These are phyloP conservation scores for Taphrina sp. DNA, from an alignment of 1,139 yeast species.

Conservation along the genomic window DNA sequence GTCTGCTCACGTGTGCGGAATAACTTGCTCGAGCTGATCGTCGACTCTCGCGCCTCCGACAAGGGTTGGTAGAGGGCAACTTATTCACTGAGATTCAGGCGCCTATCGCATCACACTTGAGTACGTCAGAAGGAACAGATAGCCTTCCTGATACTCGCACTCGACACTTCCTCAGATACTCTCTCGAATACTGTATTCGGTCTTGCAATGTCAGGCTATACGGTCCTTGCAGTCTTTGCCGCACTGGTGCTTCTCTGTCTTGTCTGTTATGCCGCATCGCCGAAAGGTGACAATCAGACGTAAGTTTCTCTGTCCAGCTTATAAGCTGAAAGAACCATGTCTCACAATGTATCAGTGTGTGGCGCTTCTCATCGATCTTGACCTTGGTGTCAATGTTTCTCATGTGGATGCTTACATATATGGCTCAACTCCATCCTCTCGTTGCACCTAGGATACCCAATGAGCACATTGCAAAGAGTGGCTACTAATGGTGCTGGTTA, in stretches of 20 bases:
- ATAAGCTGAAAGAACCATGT: neutral
- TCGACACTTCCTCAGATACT: too few species aligned
- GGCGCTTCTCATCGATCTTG: slow-evolving; percentile 84
- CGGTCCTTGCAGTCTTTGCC: slow-evolving; percentile 65
- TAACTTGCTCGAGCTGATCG: too few species aligned
- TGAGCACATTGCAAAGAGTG: slow-evolving; percentile 19
- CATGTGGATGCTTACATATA: slow-evolving; percentile 69
- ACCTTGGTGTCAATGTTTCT: slow-evolving; percentile 52
- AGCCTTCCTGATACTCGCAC: too few species aligned
- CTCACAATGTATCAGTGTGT: slow-evolving; percentile 52
- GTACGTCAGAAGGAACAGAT: too few species aligned
- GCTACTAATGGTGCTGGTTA: too few species aligned
- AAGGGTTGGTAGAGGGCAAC: too few species aligned
- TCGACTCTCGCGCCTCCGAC: too few species aligned
- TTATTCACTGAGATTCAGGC: too few species aligned
- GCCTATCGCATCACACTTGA: too few species aligned
- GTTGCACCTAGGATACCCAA: slow-evolving; percentile 43
- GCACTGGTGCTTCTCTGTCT: slow-evolving; percentile 61
- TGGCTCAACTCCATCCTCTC: slow-evolving; percentile 71
- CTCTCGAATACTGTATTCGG: too few species aligned
- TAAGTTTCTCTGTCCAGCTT: slow-evolving; percentile 38
- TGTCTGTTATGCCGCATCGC: slow-evolving; percentile 64
- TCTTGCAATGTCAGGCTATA: slow-evolving; percentile 59
- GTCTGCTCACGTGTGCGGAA: too few species aligned
- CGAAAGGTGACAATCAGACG: slow-evolving; percentile 56